These are phyloP conservation scores for Ceratobasidium sp. DNA, from an alignment of 1,284 basidiomycete genomes.

Conservation along the genomic window DNA sequence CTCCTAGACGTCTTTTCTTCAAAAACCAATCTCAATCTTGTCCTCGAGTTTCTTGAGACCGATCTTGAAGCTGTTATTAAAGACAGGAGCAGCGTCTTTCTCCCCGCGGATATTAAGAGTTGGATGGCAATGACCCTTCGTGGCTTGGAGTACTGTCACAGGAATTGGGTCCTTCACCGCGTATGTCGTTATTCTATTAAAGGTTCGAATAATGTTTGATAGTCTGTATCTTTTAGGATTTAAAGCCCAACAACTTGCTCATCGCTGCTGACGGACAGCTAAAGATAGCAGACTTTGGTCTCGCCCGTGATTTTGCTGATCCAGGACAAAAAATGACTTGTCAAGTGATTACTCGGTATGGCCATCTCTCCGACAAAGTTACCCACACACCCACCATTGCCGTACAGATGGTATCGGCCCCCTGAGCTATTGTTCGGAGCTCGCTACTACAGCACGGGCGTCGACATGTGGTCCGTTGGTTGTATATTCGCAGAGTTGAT, in stretches of 20 bases:
- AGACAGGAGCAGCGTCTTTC: slow-evolving; percentile 89
- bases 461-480: slow-evolving; percentile 95
- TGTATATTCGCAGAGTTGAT: slow-evolving; percentile 97
- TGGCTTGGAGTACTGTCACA: slow-evolving; percentile 96
- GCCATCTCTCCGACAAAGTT: slow-evolving; percentile 28
- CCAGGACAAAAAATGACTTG: slow-evolving; percentile 96
- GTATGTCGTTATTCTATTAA: slow-evolving; percentile 58
- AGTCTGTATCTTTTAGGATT: slow-evolving; percentile 69
- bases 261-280: slow-evolving; percentile 91
- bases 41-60: slow-evolving; percentile 97
- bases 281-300: slow-evolving; percentile 99
- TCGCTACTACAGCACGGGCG: slow-evolving; percentile 86
- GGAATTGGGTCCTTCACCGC: slow-evolving; percentile 93
- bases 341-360: slow-evolving; percentile 94
- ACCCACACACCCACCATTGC: neutral
- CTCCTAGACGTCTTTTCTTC: slow-evolving; percentile 97
- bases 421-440: slow-evolving; percentile 92
- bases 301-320: slow-evolving; percentile 94
- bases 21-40: slow-evolving; percentile 96
- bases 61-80: slow-evolving; percentile 98
- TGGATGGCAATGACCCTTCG: slow-evolving; percentile 99
- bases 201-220: neutral
- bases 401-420: slow-evolving; percentile 92
- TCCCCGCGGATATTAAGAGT: slow-evolving; percentile 96
- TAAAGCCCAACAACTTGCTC: slow-evolving; percentile 99